phyloP scores from a whole-genome alignment of 139 green algal genomes.

The Chlorella sp. region DNA sequence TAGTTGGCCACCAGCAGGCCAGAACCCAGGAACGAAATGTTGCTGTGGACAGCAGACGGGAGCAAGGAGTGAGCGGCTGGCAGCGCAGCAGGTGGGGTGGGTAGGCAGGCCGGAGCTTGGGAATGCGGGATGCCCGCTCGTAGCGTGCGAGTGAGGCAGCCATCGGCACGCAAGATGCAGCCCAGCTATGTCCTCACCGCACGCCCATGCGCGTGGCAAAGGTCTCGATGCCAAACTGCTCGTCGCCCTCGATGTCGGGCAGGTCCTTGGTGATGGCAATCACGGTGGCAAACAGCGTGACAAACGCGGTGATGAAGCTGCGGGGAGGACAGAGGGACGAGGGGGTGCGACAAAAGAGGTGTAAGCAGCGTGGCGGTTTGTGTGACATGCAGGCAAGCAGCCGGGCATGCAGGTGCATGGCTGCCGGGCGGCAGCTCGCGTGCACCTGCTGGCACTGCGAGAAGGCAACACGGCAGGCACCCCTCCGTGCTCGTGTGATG shows the following conservation, averaged over 20 bases:
- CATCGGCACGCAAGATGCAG: neutral
- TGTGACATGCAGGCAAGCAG: neutral
- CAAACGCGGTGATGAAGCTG: constrained; percentile 93
- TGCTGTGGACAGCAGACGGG: no score
- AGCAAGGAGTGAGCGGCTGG: neutral
- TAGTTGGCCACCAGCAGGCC: constrained; percentile 95
- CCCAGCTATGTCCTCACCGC: neutral
- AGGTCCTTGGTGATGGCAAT: constrained; percentile 99
- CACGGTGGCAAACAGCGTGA: constrained; percentile 96
- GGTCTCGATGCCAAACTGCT: constrained; percentile 89
- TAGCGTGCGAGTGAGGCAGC: no score
- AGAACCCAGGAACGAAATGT: constrained; percentile 65
- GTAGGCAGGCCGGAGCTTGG: no score
- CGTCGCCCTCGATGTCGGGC: constrained; percentile 96
- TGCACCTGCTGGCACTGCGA: no score
- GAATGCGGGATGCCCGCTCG: no score
- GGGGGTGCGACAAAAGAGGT: no score
- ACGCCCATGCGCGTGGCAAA: constrained; percentile 94
- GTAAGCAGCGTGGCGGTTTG: neutral
- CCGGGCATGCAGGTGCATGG: neutral
- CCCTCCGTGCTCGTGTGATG: no score
- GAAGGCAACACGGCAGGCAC: neutral
- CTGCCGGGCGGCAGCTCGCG: no score
- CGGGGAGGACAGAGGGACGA: constrained; percentile 2
- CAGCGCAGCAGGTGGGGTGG: neutral